Base-by-base conservation (phyloP, 345 rosid species). In the Hypericum perforatum region DNA sequence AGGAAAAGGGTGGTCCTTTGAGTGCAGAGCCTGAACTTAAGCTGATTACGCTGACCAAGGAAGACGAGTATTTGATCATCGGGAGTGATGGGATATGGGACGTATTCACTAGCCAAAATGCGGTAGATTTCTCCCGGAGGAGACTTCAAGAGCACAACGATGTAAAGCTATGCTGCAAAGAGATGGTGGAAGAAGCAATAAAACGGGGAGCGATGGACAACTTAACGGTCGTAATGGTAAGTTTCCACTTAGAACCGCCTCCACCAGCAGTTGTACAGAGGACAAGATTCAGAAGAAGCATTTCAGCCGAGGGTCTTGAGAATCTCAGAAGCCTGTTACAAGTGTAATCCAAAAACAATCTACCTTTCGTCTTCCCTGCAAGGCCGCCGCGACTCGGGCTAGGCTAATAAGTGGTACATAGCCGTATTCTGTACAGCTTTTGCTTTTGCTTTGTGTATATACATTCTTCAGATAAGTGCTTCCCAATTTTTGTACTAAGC, bases 31-130 rank as follows among this genome's bases (percentile, higher is more conserved):
- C 98, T 12, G 92, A 91, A 71, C 79, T 85, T 11, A 84, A 70
- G 60, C 62, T 72, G 61, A 65, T 76, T 12, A 63, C 76, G 9
- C 63, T 91, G 32, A 77, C 74, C 39, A 72, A 68, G 46, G 96
- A 87, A 10, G 95, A 91, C 8, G 95, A 91, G 69, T 91, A 84
- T 71, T 67, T 91, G 62, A 73, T 91, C 36, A 76, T 91, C 3
- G 85, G 78, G 5, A 80, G 96, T 45, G 96, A 87, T 16, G 92
- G 98, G 42, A 70, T 91, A 63, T 87, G 98, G 96, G 92, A 91
- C 1, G 70, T 82, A 37, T 81, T 84, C 59, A 66, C 83, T 13
- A 91, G 81, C 72, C 95, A 81, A 66, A 81, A 87, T 45, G 85
- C 98, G 11, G 82, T 87, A 55, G 77, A 79, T 70, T 84, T 82